Evolutionary conservation across 306 rosid species (phyloP), one percentile per base, ranked within the genome.

Genomic region (Dryas drummondii): DNA sequence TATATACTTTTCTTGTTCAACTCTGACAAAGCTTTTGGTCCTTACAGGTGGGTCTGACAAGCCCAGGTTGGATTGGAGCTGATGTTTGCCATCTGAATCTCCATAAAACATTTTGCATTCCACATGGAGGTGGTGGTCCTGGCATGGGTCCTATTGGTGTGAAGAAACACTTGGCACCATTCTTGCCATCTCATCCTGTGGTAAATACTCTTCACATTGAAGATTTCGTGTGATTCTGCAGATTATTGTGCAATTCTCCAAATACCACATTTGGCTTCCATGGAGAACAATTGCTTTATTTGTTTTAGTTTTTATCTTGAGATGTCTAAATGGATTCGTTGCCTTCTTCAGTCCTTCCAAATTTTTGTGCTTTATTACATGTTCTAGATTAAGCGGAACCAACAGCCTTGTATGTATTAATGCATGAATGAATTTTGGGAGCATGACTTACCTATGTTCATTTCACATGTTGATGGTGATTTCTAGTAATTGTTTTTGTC

Each of bases 121-220:
- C 99, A 16, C 99, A 96, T 66, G 99, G 99, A 84, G 99, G 99
- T 71, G 99, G 99, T 32, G 99, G 99, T 80, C 99, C 99, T 76
- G 99, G 99, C 60, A 96, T 96, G 99, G 99, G 99, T 84, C 99
- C 99, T 57, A 96, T 96, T 83, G 99, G 99, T 89, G 99, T 96
- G 76, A 96, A 96, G 94, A 84, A 93, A 70, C 99, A 96, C 91
- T 86, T 96, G 84, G 99, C 99, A 41, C 99, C 99, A 62, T 96
- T 85, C 80, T 88, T 96, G 85, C 99, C 99, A 41, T 96, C 99
- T 6, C 99, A 96, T 84, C 99, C 99, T 50, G 99, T 96, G 98
- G 99, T 96, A 79, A 76, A 50, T 26, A 64, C 45, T 27, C 22
- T 61, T 74, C 74, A 41, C 6, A 42, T 64, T 70, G 13, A 47